Conservation (phyloP, 805 yeast species). For the Myxozyma udenii region DNA sequence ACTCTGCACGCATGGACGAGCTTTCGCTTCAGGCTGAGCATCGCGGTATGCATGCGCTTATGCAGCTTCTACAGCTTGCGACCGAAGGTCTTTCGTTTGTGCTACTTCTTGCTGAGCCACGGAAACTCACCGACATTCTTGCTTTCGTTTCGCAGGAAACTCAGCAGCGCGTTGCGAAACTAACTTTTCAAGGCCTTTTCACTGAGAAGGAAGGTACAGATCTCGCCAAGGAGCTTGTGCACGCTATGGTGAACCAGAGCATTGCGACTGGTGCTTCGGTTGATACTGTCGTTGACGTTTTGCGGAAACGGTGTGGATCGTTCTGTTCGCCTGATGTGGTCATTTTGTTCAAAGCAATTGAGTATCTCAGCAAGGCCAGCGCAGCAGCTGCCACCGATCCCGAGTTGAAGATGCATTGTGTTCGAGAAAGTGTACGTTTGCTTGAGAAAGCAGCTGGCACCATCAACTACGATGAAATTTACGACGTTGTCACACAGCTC, state of each 20-base stretch:
- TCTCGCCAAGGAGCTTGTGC: constrained; percentile 77
- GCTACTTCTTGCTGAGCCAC: constrained; percentile 59
- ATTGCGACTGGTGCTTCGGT: constrained; percentile 90
- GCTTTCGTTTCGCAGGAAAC: constrained; percentile 64
- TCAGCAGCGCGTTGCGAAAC: constrained; percentile 61
- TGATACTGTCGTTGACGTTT: constrained; percentile 78
- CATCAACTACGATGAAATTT: constrained; percentile 71
- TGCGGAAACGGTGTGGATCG: constrained; percentile 91
- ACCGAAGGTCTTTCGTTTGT: constrained; percentile 90
- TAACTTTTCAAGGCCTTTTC: constrained; percentile 73
- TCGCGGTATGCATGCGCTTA: constrained; percentile 74
- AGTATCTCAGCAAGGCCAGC: constrained; percentile 82
- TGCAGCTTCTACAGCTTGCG: constrained; percentile 69
- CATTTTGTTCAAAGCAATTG: constrained; percentile 88
- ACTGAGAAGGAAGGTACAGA: constrained; percentile 63
- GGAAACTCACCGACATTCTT: constrained; percentile 51
- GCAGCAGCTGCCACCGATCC: constrained; percentile 63
- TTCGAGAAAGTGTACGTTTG: constrained; percentile 69
- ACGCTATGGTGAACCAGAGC: constrained; percentile 83
- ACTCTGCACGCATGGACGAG: constrained; percentile 36
- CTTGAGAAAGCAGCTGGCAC: constrained; percentile 78
- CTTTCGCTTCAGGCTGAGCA: constrained; percentile 72
- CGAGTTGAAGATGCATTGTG: constrained; percentile 63
- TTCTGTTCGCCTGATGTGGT: constrained; percentile 94
- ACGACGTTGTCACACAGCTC: constrained; percentile 77